phyloP scores from a whole-genome alignment of 805 yeast species.

The Schizosaccharomyces japonicus region DNA sequence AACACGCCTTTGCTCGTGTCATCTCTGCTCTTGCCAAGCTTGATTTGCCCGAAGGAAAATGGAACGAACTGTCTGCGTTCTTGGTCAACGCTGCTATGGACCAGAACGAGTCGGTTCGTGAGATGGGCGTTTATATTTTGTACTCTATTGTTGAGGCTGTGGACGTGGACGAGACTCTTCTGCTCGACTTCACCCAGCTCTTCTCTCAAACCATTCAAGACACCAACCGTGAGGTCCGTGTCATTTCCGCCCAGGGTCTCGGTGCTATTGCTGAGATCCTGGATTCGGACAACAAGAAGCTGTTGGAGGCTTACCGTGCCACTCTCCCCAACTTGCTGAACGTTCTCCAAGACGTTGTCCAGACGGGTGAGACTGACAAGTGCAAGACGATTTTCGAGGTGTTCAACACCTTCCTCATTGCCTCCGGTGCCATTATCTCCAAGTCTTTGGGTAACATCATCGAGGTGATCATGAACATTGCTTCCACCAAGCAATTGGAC shows the following conservation, averaged over 20 bases:
- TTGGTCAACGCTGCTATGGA: conserved; percentile 45
- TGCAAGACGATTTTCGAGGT: conserved; percentile 62
- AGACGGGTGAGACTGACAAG: conserved; percentile 43
- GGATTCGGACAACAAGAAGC: conserved; percentile 33
- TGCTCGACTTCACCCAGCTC: conserved; percentile 44
- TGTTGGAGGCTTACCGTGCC: conserved; percentile 29
- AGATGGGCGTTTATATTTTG: conserved; percentile 61
- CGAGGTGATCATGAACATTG: conserved; percentile 40
- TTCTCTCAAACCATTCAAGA: conserved; percentile 44
- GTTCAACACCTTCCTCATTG: conserved; percentile 51
- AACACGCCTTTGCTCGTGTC: conserved; percentile 78
- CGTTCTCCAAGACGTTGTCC: conserved; percentile 52
- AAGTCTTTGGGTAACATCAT: conserved; percentile 45
- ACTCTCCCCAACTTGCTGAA: conserved; percentile 60
- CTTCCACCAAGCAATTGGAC: conserved; percentile 38
- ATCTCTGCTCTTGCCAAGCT: conserved; percentile 61
- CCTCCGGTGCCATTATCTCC: conserved; percentile 61
- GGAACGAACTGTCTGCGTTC: conserved; percentile 57
- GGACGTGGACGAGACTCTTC: conserved; percentile 31
- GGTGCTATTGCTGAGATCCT: conserved; percentile 25
- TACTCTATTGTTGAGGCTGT: conserved; percentile 52
- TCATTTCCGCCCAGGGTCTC: conserved; percentile 60
- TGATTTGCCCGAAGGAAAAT: conserved; percentile 41
- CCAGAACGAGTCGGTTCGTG: conserved; percentile 35
- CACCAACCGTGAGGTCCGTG: conserved; percentile 47